Conservation (phyloP, 306 rosid species). For the Cicer pinnatifidum region DNA sequence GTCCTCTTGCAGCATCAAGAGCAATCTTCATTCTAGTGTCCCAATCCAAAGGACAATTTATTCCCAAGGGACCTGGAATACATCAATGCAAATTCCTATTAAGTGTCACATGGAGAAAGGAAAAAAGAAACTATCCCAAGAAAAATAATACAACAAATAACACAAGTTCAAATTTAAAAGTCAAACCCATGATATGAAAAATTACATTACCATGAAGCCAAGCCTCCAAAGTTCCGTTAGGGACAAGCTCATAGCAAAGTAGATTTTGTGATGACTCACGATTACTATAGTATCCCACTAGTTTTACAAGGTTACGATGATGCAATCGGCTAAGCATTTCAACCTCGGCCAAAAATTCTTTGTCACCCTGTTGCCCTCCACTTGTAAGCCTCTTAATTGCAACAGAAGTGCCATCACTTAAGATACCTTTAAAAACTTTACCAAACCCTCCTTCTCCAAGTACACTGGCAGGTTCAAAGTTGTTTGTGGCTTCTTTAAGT, state of each 20-base stretch:
- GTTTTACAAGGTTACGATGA: slow-evolving; percentile 95
- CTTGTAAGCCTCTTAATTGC: slow-evolving; percentile 92
- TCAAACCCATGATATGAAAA: slow-evolving; percentile 38
- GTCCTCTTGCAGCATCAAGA: slow-evolving; percentile 97
- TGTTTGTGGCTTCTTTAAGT: slow-evolving; percentile 94
- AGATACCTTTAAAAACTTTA: slow-evolving; percentile 86
- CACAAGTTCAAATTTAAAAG: slow-evolving; percentile 22
- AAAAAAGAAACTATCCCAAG: neutral
- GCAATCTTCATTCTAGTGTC: slow-evolving; percentile 98
- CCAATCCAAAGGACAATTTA: slow-evolving; percentile 97
- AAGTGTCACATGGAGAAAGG: slow-evolving; percentile 11
- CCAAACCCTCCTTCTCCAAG: slow-evolving; percentile 99
- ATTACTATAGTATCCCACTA: slow-evolving; percentile 86
- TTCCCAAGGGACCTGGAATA: slow-evolving; percentile 85
- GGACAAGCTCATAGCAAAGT: slow-evolving; percentile 95
- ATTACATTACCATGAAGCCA: slow-evolving; percentile 92
- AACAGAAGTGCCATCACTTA: slow-evolving; percentile 91
- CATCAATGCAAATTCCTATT: slow-evolving; percentile 32
- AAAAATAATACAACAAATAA: slow-evolving; percentile 27
- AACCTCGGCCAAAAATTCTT: slow-evolving; percentile 93
- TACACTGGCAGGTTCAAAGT: slow-evolving; percentile 79
- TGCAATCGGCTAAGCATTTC: slow-evolving; percentile 99
- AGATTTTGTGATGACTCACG: slow-evolving; percentile 91
- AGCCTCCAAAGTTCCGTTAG: slow-evolving; percentile 98
- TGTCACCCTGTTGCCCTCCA: slow-evolving; percentile 98